Conservation (phyloP, 2,329 filamentous ascomycete species). For the Domatiomyces catenatus region DNA sequence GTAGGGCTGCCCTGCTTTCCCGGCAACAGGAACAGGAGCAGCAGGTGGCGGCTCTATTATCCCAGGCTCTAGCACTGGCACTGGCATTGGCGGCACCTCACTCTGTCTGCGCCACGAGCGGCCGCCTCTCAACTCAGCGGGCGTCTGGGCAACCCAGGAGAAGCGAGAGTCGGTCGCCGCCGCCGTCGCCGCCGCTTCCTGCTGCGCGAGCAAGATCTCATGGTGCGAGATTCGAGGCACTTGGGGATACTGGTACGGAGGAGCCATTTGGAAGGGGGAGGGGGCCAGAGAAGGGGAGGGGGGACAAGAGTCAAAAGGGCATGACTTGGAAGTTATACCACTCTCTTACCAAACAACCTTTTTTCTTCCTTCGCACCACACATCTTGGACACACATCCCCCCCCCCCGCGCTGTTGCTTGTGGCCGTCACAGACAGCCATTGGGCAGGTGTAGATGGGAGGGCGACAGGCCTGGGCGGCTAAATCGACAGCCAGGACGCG, state of each 20-base stretch:
- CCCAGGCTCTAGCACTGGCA: not conserved
- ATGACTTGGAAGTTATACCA: not conserved
- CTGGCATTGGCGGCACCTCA: not conserved
- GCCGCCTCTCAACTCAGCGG: slow-evolving; percentile 4
- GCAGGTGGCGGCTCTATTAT: too few relatives aligned
- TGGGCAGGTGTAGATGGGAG: not conserved
- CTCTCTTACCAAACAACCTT: not conserved
- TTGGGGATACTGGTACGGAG: slow-evolving; percentile 11
- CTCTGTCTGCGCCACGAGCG: not conserved
- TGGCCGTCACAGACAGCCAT: not conserved
- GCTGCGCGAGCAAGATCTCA: slow-evolving; percentile 3
- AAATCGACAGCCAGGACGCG: not conserved
- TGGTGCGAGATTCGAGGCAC: slow-evolving; percentile 2
- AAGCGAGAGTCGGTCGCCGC: slow-evolving; percentile 7
- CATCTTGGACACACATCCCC: not conserved
- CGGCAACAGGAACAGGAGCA: too few relatives aligned
- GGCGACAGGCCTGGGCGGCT: not conserved
- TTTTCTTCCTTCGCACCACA: not conserved
- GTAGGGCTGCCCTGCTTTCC: too few relatives aligned
- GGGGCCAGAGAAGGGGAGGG: not conserved
- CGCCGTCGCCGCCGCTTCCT: too few relatives aligned
- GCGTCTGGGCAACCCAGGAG: slow-evolving; percentile 12
- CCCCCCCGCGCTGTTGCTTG: not conserved
- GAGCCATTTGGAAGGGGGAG: not conserved
- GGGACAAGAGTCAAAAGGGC: too few relatives aligned